Evolutionary conservation across 768 basidiomycete genomes (phyloP).

Genomic region (Podaxis sp.): DNA sequence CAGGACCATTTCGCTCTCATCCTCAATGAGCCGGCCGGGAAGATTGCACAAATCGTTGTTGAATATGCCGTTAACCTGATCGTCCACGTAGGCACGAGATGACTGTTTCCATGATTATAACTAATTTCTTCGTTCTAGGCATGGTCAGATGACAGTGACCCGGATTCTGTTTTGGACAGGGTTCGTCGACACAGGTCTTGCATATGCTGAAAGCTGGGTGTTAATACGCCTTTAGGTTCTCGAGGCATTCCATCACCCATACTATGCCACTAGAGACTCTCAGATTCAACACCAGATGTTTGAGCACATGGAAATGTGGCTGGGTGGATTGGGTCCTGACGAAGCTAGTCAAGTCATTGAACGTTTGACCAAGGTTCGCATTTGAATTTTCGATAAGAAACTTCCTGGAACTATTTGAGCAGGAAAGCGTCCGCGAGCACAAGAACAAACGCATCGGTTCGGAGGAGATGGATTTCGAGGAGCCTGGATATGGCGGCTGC

Average conservation of each 20-base stretch:
- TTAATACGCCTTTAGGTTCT: conserved; percentile 39
- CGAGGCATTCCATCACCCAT: conserved; percentile 71
- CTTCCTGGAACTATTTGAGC: not conserved
- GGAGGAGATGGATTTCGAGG: conserved; percentile 37
- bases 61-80: conserved; percentile 60
- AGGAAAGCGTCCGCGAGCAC: conserved; percentile 56
- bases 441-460: conserved; percentile 58
- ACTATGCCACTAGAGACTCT: conserved; percentile 54
- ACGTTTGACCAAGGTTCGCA: conserved; percentile 51
- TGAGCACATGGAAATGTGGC: conserved; percentile 52
- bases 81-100: conserved; percentile 38
- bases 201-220: not conserved
- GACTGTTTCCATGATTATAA: not conserved
- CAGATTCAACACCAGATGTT: conserved; percentile 63
- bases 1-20: conserved; percentile 74
- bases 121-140: conserved; percentile 28
- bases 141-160: conserved; percentile 47
- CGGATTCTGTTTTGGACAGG: conserved; percentile 44
- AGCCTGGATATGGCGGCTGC: conserved; percentile 39
- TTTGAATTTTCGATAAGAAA: not conserved
- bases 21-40: conserved; percentile 74
- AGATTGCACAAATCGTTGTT: conserved; percentile 68
- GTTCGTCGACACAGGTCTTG: conserved; percentile 26
- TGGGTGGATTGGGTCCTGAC: conserved; percentile 44
- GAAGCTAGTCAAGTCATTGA: conserved; percentile 44